A percentile compares a stretch with the other conserved stretches of the same genome.
phyloP scores from a whole-genome alignment of 352 stramenopile species.

The Globisporangium cystogenes region DNA sequence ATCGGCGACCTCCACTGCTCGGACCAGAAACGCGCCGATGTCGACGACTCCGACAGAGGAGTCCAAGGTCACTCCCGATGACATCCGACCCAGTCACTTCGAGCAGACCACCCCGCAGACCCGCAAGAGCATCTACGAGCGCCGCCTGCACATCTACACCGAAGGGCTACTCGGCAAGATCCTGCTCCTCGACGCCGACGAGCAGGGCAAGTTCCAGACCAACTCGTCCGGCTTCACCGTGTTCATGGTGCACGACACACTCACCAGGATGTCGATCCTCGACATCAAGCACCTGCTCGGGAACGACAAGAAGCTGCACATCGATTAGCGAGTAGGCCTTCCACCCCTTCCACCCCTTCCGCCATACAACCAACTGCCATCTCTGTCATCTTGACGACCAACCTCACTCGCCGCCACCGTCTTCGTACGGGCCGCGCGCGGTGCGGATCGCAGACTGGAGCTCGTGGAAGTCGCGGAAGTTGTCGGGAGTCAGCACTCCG shows the following conservation, averaged over 20 bases:
- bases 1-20: neutral
- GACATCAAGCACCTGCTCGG: slow-evolving; percentile 12
- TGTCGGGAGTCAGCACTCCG: slow-evolving; percentile 52
- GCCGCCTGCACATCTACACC: slow-evolving; percentile 1
- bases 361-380: too few relatives aligned
- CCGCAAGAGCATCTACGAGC: slow-evolving; percentile 7
- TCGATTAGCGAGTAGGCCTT: too few relatives aligned
- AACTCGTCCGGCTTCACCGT: slow-evolving; percentile 7
- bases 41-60: too few relatives aligned
- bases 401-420: neutral
- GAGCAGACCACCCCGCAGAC: neutral
- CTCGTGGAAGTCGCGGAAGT: slow-evolving; percentile 38
- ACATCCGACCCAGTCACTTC: too few relatives aligned
- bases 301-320: slow-evolving; percentile 11
- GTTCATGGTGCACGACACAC: slow-evolving; percentile 8
- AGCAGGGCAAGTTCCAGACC: slow-evolving; percentile 8
- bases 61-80: too few relatives aligned
- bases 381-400: slow-evolving; percentile 1
- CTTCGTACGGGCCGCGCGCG: slow-evolving; percentile 17
- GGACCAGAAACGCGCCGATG: neutral
- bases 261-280: slow-evolving; percentile 13
- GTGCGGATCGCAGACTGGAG: slow-evolving; percentile 28
- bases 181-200: slow-evolving; percentile 6
- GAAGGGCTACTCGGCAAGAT: slow-evolving; percentile 3
- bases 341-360: too few relatives aligned